phyloP scores from a whole-genome alignment of 176 grass and related monocot genomes.

The Musa acuminata region DNA sequence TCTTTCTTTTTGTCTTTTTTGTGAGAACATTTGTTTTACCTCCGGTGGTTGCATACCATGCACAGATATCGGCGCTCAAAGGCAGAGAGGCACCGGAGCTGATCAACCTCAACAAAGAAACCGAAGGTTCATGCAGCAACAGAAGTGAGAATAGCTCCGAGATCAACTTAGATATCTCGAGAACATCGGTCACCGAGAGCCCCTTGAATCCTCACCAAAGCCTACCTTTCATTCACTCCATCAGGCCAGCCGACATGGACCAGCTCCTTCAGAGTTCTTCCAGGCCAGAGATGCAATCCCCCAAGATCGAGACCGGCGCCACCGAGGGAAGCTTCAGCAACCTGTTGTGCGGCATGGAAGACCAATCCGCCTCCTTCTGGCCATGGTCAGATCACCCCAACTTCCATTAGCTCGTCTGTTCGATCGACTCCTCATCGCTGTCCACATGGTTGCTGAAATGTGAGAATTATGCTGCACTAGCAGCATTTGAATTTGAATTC shows the following conservation, averaged over 20 bases:
- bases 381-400: slow-evolving; percentile 1
- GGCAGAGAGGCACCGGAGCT: neutral
- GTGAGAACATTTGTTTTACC: no score
- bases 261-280: slow-evolving; percentile 1
- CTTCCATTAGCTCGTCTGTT: neutral
- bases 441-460: neutral
- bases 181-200: neutral
- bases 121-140: slow-evolving; percentile 9
- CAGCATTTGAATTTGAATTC: neutral
- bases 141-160: slow-evolving; percentile 7
- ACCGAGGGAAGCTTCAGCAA: neutral
- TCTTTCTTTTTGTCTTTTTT: no score
- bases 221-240: neutral
- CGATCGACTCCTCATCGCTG: neutral
- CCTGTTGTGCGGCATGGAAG: slow-evolving; percentile 7
- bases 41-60: neutral
- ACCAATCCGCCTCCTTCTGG: slow-evolving; percentile 7
- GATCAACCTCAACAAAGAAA: slow-evolving; percentile 16
- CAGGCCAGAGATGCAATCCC: neutral
- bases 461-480: neutral
- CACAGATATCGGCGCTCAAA: slow-evolving; percentile 4
- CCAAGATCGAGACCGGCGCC: neutral
- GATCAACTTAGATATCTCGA: slow-evolving; percentile 7
- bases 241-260: neutral
- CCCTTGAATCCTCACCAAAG: neutral